These are phyloP conservation scores for Cladosporium colombiae DNA, from an alignment of 2,329 filamentous ascomycete genomes.

Conservation along the genomic window DNA sequence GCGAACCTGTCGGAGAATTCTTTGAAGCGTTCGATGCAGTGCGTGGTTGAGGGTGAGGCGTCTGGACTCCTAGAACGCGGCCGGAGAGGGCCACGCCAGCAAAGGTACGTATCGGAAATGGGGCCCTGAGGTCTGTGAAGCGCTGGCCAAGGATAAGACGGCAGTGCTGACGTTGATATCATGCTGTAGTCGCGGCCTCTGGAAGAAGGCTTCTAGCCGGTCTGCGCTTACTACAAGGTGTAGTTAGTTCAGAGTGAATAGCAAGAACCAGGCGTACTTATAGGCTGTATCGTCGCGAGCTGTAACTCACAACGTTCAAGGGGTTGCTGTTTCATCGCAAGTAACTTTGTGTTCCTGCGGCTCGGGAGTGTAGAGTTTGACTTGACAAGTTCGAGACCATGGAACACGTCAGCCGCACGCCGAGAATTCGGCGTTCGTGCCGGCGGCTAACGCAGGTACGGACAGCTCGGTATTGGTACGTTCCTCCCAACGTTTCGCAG, in stretches of 20 bases:
- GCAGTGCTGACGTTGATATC: neutral
- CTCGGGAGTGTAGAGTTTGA: neutral
- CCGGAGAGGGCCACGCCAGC: neutral
- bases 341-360: neutral
- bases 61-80: neutral
- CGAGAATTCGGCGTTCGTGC: neutral
- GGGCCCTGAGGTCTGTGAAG: neutral
- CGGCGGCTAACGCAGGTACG: neutral
- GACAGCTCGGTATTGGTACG: neutral
- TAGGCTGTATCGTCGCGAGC: neutral
- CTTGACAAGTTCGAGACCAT: neutral
- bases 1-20: neutral
- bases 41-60: neutral
- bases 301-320: neutral
- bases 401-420: neutral
- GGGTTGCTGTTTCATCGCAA: neutral
- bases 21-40: neutral
- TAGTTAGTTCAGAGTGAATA: neutral
- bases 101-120: neutral
- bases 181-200: neutral
- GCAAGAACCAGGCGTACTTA: neutral
- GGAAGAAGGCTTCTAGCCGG: neutral
- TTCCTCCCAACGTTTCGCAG: neutral
- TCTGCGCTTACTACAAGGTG: neutral
- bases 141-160: neutral